Evolutionary conservation across 2,329 filamentous ascomycete species (phyloP).

Genomic region (Claviceps capensis): DNA sequence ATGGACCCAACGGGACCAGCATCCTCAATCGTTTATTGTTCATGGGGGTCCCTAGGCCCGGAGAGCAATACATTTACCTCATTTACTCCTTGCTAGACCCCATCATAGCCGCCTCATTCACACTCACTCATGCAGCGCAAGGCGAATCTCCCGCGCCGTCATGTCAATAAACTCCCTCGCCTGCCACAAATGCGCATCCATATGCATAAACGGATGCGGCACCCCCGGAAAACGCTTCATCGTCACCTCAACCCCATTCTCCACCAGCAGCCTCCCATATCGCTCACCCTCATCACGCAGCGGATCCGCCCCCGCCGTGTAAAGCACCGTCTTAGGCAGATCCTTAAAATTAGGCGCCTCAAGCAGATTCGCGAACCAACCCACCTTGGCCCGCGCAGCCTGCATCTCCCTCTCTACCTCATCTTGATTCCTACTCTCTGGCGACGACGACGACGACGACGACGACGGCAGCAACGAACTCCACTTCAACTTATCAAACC

Average conservation of each 20-base stretch:
- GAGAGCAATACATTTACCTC: not conserved
- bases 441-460: constrained; percentile 7
- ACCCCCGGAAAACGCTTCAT: constrained; percentile 31
- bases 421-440: too few species aligned
- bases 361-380: constrained; percentile 20
- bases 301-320: constrained; percentile 30
- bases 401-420: not conserved
- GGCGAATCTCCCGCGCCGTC: constrained; percentile 18
- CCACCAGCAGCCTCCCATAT: constrained; percentile 27
- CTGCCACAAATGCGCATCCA: constrained; percentile 26
- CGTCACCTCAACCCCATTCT: constrained; percentile 30
- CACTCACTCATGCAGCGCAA: constrained; percentile 12
- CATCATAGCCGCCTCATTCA: too few species aligned
- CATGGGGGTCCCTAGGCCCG: too few species aligned
- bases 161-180: constrained; percentile 20
- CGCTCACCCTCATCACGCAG: constrained; percentile 35
- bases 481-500: constrained; percentile 24
- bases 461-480: constrained; percentile 7
- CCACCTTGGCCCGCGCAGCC: constrained; percentile 9
- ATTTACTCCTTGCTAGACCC: not conserved
- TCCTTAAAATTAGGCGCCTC: constrained; percentile 19
- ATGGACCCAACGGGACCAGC: too few species aligned
- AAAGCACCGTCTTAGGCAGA: constrained; percentile 26
- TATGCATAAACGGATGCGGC: constrained; percentile 37
- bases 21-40: too few species aligned